A percentile compares a stretch with the other conserved stretches of the same genome.
These are phyloP conservation scores for Stenocarpella maydis DNA, from an alignment of 2,329 filamentous ascomycete genomes.

Conservation along the genomic window DNA sequence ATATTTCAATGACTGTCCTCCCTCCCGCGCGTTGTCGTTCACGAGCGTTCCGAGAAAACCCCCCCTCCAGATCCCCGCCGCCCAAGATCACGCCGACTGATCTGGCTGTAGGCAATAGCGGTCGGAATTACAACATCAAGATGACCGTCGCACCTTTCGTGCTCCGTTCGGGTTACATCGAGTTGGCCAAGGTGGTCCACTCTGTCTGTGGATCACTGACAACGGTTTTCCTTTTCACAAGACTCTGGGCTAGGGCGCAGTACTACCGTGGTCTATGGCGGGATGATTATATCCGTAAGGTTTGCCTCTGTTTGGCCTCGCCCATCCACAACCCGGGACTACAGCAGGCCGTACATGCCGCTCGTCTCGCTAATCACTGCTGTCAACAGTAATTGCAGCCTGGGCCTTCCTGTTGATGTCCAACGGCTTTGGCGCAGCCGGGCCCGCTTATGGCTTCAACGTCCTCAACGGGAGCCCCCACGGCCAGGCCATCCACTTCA, in stretches of 20 bases:
- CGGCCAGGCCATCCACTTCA: conserved; percentile 14
- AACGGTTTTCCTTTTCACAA: conserved; percentile 16
- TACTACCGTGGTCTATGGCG: conserved; percentile 25
- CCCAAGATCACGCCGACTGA: not conserved
- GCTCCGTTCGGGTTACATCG: conserved; percentile 9
- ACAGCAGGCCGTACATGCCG: too few relatives aligned
- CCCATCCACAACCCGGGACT: too few relatives aligned
- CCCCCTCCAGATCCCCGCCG: not conserved
- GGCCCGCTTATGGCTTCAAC: conserved; percentile 20
- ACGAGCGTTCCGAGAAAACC: too few relatives aligned
- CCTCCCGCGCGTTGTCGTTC: not conserved
- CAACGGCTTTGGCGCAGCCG: conserved; percentile 6
- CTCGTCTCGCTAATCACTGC: not conserved
- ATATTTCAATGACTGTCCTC: not conserved
- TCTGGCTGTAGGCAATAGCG: not conserved
- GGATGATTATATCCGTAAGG: conserved; percentile 26
- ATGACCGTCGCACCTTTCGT: conserved; percentile 11
- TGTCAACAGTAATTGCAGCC: not conserved
- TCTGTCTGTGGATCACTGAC: conserved; percentile 12
- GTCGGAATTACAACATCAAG: not conserved
- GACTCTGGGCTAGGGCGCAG: conserved; percentile 17
- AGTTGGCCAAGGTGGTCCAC: conserved; percentile 19
- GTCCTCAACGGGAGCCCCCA: conserved; percentile 9
- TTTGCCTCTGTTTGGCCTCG: too few relatives aligned
- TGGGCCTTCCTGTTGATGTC: conserved; percentile 3